Evolutionary conservation across 2,329 filamentous ascomycete species (phyloP).

Genomic region (Trichoderma gracile): DNA sequence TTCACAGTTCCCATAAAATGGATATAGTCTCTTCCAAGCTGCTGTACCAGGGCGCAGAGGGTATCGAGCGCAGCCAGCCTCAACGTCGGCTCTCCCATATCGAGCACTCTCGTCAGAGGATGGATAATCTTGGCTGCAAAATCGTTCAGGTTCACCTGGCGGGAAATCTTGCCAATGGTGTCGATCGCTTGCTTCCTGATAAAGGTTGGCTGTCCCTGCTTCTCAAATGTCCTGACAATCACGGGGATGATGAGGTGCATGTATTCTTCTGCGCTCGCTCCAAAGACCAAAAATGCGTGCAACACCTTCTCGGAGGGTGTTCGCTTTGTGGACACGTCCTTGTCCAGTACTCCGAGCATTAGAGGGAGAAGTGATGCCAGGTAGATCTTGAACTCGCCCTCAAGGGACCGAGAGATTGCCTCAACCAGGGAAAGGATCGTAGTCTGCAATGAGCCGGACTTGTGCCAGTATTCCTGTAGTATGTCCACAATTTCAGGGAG

Average conservation of each 20-base stretch:
- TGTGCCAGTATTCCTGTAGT: conserved; percentile 87
- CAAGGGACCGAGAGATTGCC: conserved; percentile 87
- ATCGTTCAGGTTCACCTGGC: conserved; percentile 95
- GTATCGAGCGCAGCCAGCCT: conserved; percentile 87
- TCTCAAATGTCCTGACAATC: conserved; percentile 92
- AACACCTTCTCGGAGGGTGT: conserved; percentile 85
- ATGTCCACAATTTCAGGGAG: conserved; percentile 83
- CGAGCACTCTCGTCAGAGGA: conserved; percentile 80
- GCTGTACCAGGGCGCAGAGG: conserved; percentile 90
- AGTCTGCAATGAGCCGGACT: conserved; percentile 75
- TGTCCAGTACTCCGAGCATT: conserved; percentile 92
- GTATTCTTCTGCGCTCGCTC: conserved; percentile 93
- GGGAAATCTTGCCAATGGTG: conserved; percentile 88
- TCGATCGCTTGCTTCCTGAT: conserved; percentile 90
- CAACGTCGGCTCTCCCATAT: conserved; percentile 69
- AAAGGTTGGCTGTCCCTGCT: conserved; percentile 73
- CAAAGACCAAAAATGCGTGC: conserved; percentile 94
- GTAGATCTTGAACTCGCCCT: conserved; percentile 98
- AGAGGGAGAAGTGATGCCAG: conserved; percentile 83
- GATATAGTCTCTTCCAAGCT: conserved; percentile 90
- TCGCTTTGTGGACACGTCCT: conserved; percentile 74
- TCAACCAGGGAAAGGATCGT: conserved; percentile 93
- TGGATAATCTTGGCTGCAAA: conserved; percentile 97
- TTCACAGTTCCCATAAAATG: conserved; percentile 94
- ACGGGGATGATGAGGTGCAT: conserved; percentile 99